Evolutionary conservation across 2,329 filamentous ascomycete species (phyloP), one percentile per base, ranked within the genome.

Genomic region (Colletotrichum trifolii): DNA sequence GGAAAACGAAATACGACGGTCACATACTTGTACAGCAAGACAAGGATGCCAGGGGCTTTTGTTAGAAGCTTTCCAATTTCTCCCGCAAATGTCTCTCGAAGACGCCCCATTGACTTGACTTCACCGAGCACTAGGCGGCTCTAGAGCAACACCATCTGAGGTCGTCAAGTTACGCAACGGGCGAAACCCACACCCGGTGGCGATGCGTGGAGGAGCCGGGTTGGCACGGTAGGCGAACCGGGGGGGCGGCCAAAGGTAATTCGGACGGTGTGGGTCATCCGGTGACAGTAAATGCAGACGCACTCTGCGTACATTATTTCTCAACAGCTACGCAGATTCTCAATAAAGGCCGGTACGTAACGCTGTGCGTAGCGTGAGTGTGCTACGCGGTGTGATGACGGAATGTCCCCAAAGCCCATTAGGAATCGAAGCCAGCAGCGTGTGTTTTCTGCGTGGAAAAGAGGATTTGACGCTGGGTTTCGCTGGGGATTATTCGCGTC

Each of bases 1-100:
- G 12, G 50, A 38, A 66, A 45, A 52, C 66, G 66, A 67, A 53
- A 66, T 67, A 66, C 66, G 57, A 67, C 40, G 17, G 33, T 15
- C 49, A 48, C 25, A 55, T 6, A 35, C 17, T 17, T 17, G 17
- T 17, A 35, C 25, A 54, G 39, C n/a, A 13, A 52, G 36, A 53
- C 34, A 60, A 60, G 47, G 47, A 54, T 54, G 46, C 57, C 15
- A 10, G 48, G 36, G 50, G 57, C 50, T 40, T 54, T 34, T 46
- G 10, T 17, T 17, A 17, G 36, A 38, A 50, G 46, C 36, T 54
- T 60, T 11, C 57, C 49, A 46, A 12, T 43, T 60, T 38, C 39
- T 39, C 33, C 49, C 57, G 48, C 12, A 54, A 8, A 54, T 47
- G 40, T 60, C 55, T 40, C 55, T 40, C 46, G 40, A 34, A 36